These are phyloP conservation scores for Tricholoma furcatifolium DNA, from an alignment of 768 basidiomycete species.

Conservation along the genomic window DNA sequence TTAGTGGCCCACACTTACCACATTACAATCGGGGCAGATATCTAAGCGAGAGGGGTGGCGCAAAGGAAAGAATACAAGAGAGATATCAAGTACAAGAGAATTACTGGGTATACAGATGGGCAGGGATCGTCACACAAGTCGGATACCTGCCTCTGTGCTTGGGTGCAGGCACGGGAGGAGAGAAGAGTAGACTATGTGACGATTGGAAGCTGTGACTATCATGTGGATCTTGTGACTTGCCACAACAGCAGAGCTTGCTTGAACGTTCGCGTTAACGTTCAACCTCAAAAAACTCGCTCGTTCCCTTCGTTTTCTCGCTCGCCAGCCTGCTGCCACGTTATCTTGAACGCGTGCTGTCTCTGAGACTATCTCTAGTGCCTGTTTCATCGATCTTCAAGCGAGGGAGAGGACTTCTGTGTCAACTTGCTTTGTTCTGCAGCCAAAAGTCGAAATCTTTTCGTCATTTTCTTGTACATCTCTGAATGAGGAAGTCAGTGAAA, in stretches of 20 bases:
- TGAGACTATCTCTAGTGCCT: too few species aligned
- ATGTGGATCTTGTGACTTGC: slow-evolving; percentile 11
- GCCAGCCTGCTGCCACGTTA: too few species aligned
- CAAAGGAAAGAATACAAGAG: slow-evolving; percentile 12
- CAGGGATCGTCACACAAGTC: slow-evolving; percentile 8
- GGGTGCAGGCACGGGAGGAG: slow-evolving; percentile 3
- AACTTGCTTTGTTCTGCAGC: too few species aligned
- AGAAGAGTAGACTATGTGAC: slow-evolving; percentile 13
- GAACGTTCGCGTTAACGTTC: too few species aligned
- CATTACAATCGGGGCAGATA: slow-evolving; percentile 20
- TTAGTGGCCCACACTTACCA: slow-evolving; percentile 24
- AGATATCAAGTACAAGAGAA: neutral
- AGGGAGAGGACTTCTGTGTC: too few species aligned
- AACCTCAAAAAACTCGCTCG: too few species aligned
- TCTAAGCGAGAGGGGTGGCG: slow-evolving; percentile 18
- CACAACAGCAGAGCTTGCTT: too few species aligned
- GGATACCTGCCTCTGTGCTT: slow-evolving; percentile 12
- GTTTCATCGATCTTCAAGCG: too few species aligned
- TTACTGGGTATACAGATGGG: slow-evolving; percentile 8
- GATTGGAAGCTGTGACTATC: slow-evolving; percentile 12
- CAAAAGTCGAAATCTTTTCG: neutral
- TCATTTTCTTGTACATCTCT: slow-evolving; percentile 4
- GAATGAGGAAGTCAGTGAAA: slow-evolving; percentile 4
- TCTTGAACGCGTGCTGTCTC: too few species aligned
- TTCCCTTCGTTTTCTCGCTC: too few species aligned